Percentiles rank a stretch among this genome's conserved stretches.
Evolutionary conservation across 306 rosid genomes (phyloP).

Genomic region (Delonix regia): DNA sequence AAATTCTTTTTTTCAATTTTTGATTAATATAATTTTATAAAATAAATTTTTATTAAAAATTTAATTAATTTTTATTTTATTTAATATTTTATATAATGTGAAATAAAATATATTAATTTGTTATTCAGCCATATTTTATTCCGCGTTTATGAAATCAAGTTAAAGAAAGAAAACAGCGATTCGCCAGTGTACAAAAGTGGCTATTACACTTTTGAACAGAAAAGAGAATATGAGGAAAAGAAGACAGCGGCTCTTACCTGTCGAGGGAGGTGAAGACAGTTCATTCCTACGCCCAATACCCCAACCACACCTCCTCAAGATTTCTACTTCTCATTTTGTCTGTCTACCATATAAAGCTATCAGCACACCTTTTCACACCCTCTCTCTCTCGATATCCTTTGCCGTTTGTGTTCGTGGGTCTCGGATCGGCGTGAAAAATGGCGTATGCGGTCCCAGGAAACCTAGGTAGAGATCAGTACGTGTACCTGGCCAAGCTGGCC

Average conservation of each 20-base stretch:
- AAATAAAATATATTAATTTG: too few species aligned
- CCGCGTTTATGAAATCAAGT: too few species aligned
- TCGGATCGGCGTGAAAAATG: constrained; percentile 34
- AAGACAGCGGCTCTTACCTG: neutral
- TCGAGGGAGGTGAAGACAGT: neutral
- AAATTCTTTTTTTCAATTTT: too few species aligned
- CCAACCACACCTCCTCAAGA: neutral
- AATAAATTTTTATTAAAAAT: too few species aligned
- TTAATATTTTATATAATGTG: too few species aligned
- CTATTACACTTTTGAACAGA: too few species aligned
- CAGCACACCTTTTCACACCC: neutral
- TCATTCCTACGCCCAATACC: neutral
- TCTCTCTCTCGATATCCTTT: neutral
- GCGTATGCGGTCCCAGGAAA: constrained; percentile 54
- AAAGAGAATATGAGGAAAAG: too few species aligned
- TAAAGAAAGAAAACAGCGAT: too few species aligned
- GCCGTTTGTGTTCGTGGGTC: neutral
- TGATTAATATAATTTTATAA: too few species aligned
- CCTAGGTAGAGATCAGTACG: constrained; percentile 63
- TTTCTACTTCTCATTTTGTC: neutral
- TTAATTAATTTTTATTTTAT: too few species aligned
- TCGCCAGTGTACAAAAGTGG: too few species aligned
- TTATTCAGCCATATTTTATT: too few species aligned
- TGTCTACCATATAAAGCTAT: neutral
- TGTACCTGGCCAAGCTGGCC: constrained; percentile 66